These are phyloP conservation scores for Salix dunnii DNA, from an alignment of 345 rosid genomes.

Conservation along the genomic window DNA sequence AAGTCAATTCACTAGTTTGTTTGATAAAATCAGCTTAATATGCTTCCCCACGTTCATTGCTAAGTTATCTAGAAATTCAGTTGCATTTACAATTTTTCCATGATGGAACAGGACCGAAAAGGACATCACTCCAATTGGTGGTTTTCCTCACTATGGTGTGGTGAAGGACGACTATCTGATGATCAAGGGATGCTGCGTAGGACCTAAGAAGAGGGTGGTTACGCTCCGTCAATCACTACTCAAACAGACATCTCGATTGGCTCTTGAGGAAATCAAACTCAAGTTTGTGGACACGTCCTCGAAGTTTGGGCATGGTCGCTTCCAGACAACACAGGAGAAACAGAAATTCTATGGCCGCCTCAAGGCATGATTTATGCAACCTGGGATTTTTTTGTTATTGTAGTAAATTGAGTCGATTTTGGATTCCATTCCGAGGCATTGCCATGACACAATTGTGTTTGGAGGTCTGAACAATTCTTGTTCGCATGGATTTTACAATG, in stretches of 20 bases:
- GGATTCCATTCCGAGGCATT: background rate
- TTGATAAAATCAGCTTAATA: background rate
- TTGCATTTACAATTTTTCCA: too few species aligned
- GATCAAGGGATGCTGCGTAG: constrained; percentile 83
- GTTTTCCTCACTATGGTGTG: constrained; percentile 78
- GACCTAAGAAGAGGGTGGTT: constrained; percentile 88
- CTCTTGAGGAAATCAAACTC: constrained; percentile 62
- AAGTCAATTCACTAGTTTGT: background rate
- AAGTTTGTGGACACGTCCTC: constrained; percentile 80
- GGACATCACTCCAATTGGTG: constrained; percentile 75
- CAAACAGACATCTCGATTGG: constrained; percentile 68
- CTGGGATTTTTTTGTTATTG: background rate
- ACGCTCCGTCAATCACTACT: constrained; percentile 68
- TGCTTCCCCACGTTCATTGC: background rate
- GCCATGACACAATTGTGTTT: background rate
- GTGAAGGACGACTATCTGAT: constrained; percentile 70
- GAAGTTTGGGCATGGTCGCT: constrained; percentile 66
- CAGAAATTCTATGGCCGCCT: constrained; percentile 51
- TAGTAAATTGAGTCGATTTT: background rate
- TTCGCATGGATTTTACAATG: background rate
- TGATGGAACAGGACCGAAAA: constrained; percentile 62
- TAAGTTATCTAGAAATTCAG: too few species aligned
- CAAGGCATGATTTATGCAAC: constrained; percentile 40
- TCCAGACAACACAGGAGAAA: constrained; percentile 72
- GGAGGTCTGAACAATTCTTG: background rate